Percentiles rank a stretch among this genome's conserved stretches.
phyloP scores from a whole-genome alignment of 2,329 filamentous ascomycete species.

The Immersiporthe knoxdaviesiana region DNA sequence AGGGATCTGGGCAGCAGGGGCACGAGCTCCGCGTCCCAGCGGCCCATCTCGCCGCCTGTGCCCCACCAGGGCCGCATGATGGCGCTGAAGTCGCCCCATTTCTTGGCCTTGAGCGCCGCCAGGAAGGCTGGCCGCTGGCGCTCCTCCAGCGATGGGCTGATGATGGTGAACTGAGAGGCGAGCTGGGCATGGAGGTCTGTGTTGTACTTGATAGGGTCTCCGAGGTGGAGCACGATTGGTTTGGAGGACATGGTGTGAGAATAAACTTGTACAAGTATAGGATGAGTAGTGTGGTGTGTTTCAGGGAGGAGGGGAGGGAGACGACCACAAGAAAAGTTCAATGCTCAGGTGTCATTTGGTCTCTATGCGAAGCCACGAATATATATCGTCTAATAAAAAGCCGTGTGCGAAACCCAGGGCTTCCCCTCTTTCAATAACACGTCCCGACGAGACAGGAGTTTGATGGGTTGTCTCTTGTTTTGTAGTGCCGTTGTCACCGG shows the following conservation, averaged over 20 bases:
- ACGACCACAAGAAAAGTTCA: not conserved
- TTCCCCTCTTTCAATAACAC: not conserved
- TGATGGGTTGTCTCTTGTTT: not conserved
- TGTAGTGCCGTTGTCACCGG: not conserved
- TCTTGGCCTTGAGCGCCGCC: slow-evolving; percentile 40
- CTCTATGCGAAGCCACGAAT: not conserved
- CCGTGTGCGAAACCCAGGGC: not conserved
- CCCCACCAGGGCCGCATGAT: slow-evolving; percentile 65
- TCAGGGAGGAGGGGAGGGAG: not conserved
- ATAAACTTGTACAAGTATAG: too few relatives aligned
- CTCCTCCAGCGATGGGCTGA: slow-evolving; percentile 43
- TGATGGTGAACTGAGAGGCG: slow-evolving; percentile 37
- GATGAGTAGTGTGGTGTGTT: too few relatives aligned
- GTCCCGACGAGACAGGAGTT: not conserved
- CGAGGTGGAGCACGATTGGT: slow-evolving; percentile 40
- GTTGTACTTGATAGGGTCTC: slow-evolving; percentile 40
- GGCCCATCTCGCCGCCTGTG: slow-evolving; percentile 67
- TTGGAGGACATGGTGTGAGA: slow-evolving; percentile 15
- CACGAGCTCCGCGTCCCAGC: slow-evolving; percentile 64
- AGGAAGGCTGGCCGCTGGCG: slow-evolving; percentile 44
- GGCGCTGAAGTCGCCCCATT: slow-evolving; percentile 48
- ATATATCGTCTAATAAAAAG: not conserved
- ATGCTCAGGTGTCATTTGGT: too few relatives aligned
- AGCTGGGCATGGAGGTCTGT: slow-evolving; percentile 39
- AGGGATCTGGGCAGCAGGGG: slow-evolving; percentile 55